Evolutionary conservation across 2,329 filamentous ascomycete genomes (phyloP).

Genomic region (Lecanicillium sp.): DNA sequence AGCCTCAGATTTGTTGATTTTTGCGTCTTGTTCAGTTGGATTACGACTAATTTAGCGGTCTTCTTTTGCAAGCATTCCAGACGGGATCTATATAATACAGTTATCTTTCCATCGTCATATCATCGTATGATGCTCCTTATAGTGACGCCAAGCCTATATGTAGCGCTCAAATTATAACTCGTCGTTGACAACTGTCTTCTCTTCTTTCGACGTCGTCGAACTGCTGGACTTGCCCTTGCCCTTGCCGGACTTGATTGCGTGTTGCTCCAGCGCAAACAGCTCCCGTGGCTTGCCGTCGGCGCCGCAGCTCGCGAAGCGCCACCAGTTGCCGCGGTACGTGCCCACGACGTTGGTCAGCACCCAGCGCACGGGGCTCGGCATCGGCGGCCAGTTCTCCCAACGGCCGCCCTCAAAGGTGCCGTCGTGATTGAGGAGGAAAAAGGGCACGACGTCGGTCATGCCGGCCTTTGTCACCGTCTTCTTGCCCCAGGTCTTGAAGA

Average conservation of each 20-base stretch:
- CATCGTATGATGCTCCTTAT: no score
- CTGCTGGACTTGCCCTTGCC: neutral
- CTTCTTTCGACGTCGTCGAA: neutral
- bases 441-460: constrained; percentile 54
- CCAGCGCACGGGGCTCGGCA: constrained; percentile 55
- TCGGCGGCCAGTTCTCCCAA: constrained; percentile 60
- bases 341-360: constrained; percentile 53
- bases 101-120: neutral
- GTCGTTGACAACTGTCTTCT: neutral
- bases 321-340: constrained; percentile 50
- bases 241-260: neutral
- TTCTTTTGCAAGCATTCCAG: neutral
- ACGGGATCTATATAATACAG: constrained; percentile 2
- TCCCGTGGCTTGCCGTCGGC: constrained; percentile 44
- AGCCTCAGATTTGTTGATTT: neutral
- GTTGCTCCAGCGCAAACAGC: constrained; percentile 41
- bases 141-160: no score
- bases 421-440: constrained; percentile 60
- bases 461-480: constrained; percentile 57
- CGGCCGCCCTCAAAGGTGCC: constrained; percentile 50
- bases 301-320: constrained; percentile 61
- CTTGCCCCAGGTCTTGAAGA: constrained; percentile 58
- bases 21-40: neutral
- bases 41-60: neutral
- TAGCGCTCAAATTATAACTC: neutral